Conservation (phyloP, 202 grass and related monocot species). For the Carex sylvatica region DNA sequence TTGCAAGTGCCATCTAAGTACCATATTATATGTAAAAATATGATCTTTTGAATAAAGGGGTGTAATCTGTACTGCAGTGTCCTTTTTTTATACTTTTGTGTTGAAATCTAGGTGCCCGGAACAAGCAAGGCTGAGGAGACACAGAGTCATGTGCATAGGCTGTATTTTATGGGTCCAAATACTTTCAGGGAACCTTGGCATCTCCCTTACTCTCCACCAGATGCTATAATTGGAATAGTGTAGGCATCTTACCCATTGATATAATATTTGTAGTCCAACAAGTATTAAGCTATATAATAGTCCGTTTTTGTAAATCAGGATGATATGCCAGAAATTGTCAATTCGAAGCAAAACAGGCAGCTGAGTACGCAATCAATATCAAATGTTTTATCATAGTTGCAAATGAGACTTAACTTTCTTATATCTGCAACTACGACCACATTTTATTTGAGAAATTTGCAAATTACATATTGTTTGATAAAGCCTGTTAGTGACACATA, state of each 20-base stretch:
- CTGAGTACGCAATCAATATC: not conserved
- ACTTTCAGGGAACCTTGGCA: slow-evolving; percentile 97
- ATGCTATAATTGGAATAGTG: slow-evolving; percentile 98
- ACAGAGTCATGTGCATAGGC: slow-evolving; percentile 93
- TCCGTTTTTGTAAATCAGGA: not conserved
- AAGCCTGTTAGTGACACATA: not conserved
- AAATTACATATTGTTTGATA: not conserved
- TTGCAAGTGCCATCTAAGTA: not conserved
- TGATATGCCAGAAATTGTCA: not conserved
- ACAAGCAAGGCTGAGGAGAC: slow-evolving; percentile 88
- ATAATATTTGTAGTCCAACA: not conserved
- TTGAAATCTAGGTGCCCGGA: slow-evolving; percentile 62
- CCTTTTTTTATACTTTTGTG: not conserved
- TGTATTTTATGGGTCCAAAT: slow-evolving; percentile 99
- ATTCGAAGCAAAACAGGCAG: not conserved
- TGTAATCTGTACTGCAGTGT: not conserved
- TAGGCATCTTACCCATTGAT: slow-evolving; percentile 47
- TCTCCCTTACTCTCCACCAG: slow-evolving; percentile 94
- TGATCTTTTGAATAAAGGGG: not conserved
- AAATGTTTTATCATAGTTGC: slow-evolving; percentile 2
- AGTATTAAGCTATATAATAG: not conserved
- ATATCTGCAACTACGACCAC: not conserved
- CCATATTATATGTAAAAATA: not conserved
- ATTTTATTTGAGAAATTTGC: not conserved
- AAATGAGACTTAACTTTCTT: not conserved